Evolutionary conservation across 352 stramenopile genomes (phyloP), one percentile per base, ranked within the genome.

Genomic region (Phytophthora cryptogea): DNA sequence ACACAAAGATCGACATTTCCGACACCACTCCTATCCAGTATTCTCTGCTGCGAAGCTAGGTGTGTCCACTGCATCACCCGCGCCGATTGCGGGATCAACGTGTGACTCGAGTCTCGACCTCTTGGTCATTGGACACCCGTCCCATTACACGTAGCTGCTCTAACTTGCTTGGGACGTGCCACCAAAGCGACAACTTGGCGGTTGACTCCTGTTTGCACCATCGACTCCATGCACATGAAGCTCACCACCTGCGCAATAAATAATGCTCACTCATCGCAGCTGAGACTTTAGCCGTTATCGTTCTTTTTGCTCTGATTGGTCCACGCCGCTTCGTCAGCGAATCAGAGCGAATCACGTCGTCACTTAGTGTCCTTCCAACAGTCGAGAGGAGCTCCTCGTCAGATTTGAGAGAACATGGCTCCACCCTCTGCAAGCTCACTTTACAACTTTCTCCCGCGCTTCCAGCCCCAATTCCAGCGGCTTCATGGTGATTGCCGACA

Each of bases 221-320:
- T 16, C 13, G 33, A 39, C 2, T 39, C 20, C 20, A 23, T 23
- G 20, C 20, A 23, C 20, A 23, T 23, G 20, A 23, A 1, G 1
- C 20, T 23, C 20, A 23, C n/a, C n/a, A n/a, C n/a, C n/a, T n/a
- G n/a, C n/a, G n/a, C n/a, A n/a, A n/a, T n/a, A n/a, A n/a, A n/a
- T n/a, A n/a, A n/a, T 23, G 45, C 27, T 39, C 48, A 30, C 35
- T 45, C 32, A 36, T 55, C 35, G 23, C n/a, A 23, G 56, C 20
- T 23, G 2, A 23, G 20, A 23, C 20, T 23, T 23, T 23, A 23
- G 20, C 20, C 20, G 20, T 23, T 23, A 23, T 2, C 20, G 33
- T 54, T 64, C 14, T 59, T 55, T 65, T 49, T 37, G 11, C 23
- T 27, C 47, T 65, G 55, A 69, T 69, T 69, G 61, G 47, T 16